Evolutionary conservation across 805 yeast species (phyloP).

Genomic region (Hagleromyces aurorensis): DNA sequence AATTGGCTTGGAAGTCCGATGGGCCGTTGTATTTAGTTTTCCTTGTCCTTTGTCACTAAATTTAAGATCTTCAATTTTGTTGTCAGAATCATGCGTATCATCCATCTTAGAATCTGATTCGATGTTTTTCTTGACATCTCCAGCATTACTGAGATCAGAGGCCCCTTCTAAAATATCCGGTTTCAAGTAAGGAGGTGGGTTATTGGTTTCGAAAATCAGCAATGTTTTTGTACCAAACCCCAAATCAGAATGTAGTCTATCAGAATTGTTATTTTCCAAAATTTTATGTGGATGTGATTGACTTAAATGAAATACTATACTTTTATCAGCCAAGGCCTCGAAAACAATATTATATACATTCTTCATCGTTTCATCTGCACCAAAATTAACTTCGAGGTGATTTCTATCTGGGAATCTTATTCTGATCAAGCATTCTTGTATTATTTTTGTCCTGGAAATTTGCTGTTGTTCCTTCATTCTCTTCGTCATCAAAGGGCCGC

Average conservation of each 20-base stretch:
- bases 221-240: constrained; percentile 42
- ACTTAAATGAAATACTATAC: constrained; percentile 33
- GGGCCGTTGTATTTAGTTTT: not conserved
- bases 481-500: constrained; percentile 37
- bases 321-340: constrained; percentile 26
- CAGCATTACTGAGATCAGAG: constrained; percentile 28
- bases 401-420: constrained; percentile 52
- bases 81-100: constrained; percentile 11
- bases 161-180: constrained; percentile 27
- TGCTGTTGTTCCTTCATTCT: constrained; percentile 34
- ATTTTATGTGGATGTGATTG: constrained; percentile 41
- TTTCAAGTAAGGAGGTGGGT: constrained; percentile 26
- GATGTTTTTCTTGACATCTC: constrained; percentile 11
- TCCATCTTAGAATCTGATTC: constrained; percentile 9
- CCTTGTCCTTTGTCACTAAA: too few relatives aligned
- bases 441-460: constrained; percentile 15
- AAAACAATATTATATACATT: constrained; percentile 27
- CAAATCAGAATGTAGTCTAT: constrained; percentile 32
- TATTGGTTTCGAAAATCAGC: constrained; percentile 30
- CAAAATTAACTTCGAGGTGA: constrained; percentile 43
- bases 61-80: not conserved
- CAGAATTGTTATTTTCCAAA: constrained; percentile 27
- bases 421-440: constrained; percentile 36
- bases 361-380: constrained; percentile 34
- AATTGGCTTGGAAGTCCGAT: constrained; percentile 2